Evolutionary conservation across 371 early-diverging fungal genomes (phyloP).

Genomic region (Lichtheimia ornata): DNA sequence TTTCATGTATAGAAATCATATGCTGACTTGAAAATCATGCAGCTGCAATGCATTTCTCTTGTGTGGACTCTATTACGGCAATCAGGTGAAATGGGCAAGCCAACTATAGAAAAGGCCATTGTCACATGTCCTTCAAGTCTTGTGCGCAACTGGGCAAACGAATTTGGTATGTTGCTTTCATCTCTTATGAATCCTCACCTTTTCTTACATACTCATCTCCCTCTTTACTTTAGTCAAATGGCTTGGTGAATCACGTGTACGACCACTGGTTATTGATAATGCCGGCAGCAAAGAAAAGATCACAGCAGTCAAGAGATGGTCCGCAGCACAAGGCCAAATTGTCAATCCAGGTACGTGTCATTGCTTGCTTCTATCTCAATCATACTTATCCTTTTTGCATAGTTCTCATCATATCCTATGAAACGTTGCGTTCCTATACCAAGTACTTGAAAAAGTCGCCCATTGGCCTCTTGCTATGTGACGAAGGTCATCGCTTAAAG

Average conservation of each 20-base stretch:
- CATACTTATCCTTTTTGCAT: slow-evolving; percentile 3
- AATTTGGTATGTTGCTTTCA: slow-evolving; percentile 50
- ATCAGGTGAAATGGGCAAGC: slow-evolving; percentile 85
- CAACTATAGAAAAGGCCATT: slow-evolving; percentile 90
- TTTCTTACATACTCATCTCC: not conserved
- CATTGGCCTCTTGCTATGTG: slow-evolving; percentile 93
- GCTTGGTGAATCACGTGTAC: slow-evolving; percentile 83
- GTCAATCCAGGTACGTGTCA: slow-evolving; percentile 68
- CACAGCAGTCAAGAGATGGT: slow-evolving; percentile 77
- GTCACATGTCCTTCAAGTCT: slow-evolving; percentile 84
- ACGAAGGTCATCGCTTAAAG: slow-evolving; percentile 98
- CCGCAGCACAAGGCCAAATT: slow-evolving; percentile 79
- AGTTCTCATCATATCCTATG: slow-evolving; percentile 95
- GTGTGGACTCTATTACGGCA: slow-evolving; percentile 94
- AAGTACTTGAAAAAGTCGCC: slow-evolving; percentile 73
- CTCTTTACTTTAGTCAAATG: slow-evolving; percentile 69
- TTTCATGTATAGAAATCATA: not conserved
- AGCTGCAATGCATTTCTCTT: slow-evolving; percentile 88
- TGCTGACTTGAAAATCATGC: slow-evolving; percentile 1
- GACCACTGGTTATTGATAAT: slow-evolving; percentile 84
- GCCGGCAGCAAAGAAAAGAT: slow-evolving; percentile 89
- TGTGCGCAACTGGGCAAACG: slow-evolving; percentile 89
- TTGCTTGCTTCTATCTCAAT: not conserved
- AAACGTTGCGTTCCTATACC: slow-evolving; percentile 85
- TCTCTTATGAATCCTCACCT: not conserved